These are phyloP conservation scores for Emergomyces pasteurianus DNA, from an alignment of 2,329 filamentous ascomycete genomes.

Conservation along the genomic window DNA sequence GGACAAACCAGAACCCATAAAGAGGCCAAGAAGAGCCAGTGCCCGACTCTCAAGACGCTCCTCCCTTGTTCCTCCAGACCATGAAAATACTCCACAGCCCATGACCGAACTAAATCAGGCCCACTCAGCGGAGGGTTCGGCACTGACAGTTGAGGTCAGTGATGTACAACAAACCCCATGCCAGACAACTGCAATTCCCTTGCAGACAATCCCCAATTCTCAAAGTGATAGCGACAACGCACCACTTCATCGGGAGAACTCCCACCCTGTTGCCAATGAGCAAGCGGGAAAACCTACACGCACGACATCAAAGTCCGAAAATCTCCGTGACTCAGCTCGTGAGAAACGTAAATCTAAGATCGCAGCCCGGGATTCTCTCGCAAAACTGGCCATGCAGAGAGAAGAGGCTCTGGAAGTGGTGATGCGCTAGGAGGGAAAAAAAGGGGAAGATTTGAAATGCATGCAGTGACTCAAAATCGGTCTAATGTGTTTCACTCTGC, in stretches of 20 bases:
- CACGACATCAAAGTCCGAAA: background rate
- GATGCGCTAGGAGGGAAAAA: background rate
- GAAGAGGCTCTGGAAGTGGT: slow-evolving; percentile 29
- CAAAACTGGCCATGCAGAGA: slow-evolving; percentile 26
- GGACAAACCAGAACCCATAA: background rate
- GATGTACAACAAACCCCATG: background rate
- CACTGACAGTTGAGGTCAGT: background rate
- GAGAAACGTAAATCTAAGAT: slow-evolving; percentile 20
- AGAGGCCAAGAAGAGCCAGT: background rate
- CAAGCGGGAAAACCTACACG: background rate
- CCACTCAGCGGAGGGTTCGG: background rate
- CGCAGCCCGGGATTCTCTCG: slow-evolving; percentile 24
- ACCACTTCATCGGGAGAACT: background rate
- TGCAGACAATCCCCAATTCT: background rate
- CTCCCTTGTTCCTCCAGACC: background rate
- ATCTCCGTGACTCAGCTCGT: background rate
- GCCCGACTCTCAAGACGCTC: background rate
- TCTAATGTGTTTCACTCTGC: background rate
- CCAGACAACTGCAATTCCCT: background rate
- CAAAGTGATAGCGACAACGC: background rate
- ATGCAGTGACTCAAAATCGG: background rate
- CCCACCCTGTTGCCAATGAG: background rate
- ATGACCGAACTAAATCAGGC: background rate
- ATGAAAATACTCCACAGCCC: background rate
- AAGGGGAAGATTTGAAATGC: background rate